Conservation (phyloP, 306 rosid species). For the Cucurbita ficifolia region DNA sequence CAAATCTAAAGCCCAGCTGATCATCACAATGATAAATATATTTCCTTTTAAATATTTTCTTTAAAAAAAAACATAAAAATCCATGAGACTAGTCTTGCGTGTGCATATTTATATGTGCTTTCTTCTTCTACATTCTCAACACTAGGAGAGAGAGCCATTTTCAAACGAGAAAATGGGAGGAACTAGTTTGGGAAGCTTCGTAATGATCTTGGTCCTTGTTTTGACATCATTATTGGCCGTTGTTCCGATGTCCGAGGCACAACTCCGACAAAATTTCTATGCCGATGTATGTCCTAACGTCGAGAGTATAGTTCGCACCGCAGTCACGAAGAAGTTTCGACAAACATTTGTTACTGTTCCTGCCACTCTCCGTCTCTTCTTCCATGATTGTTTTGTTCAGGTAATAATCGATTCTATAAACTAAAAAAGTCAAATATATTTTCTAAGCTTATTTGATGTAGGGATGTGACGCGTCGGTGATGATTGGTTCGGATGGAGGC, state of each 20-base stretch:
- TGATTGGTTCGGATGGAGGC: constrained; percentile 25
- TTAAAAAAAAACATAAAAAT: background rate
- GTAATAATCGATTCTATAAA: constrained; percentile 1
- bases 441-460: background rate
- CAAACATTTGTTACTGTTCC: constrained; percentile 81
- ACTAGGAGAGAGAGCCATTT: background rate
- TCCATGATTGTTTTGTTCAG: constrained; percentile 83
- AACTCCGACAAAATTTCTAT: constrained; percentile 45
- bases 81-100: background rate
- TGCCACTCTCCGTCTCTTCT: constrained; percentile 77
- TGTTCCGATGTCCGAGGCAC: constrained; percentile 28
- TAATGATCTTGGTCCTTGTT: background rate
- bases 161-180: background rate
- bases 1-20: background rate
- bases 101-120: background rate
- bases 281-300: constrained; percentile 60
- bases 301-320: constrained; percentile 43
- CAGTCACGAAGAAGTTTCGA: constrained; percentile 43
- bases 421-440: no score
- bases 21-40: background rate
- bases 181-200: background rate
- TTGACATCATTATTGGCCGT: constrained; percentile 9
- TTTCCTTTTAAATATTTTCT: background rate
- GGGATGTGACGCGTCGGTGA: constrained; percentile 60
- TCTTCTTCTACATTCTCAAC: background rate